phyloP scores from a whole-genome alignment of 106 monocot genomes.

The Triglochin maritima region DNA sequence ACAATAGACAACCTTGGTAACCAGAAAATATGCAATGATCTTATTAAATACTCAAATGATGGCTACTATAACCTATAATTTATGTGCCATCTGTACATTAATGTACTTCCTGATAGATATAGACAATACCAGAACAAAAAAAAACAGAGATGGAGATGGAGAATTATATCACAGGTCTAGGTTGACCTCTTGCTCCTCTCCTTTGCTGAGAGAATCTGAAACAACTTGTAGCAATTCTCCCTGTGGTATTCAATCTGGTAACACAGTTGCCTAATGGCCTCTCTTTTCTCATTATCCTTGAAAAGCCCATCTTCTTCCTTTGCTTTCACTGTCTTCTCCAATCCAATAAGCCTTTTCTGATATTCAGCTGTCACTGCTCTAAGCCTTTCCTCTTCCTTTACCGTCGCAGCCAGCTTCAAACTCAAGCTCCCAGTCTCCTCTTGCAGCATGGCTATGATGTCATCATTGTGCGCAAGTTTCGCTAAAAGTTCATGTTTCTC shows the following conservation, averaged over 20 bases:
- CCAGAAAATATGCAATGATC: too few relatives aligned
- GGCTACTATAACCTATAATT: too few relatives aligned
- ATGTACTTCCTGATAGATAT: too few relatives aligned
- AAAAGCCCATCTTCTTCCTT: neutral
- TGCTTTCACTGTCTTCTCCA: slow-evolving; percentile 24
- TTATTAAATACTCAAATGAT: too few relatives aligned
- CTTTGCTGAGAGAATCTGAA: neutral
- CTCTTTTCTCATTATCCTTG: slow-evolving; percentile 60
- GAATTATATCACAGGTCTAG: neutral
- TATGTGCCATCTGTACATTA: too few relatives aligned
- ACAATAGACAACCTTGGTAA: too few relatives aligned
- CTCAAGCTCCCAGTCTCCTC: slow-evolving; percentile 13
- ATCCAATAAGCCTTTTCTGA: slow-evolving; percentile 4
- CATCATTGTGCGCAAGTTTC: slow-evolving; percentile 35
- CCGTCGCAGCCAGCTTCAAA: slow-evolving; percentile 20
- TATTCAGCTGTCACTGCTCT: neutral
- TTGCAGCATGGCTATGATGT: slow-evolving; percentile 15
- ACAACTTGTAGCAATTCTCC: slow-evolving; percentile 25
- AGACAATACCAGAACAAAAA: neutral
- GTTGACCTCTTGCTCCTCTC: too few relatives aligned
- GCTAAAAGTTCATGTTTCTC: slow-evolving; percentile 20
- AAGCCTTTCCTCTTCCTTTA: slow-evolving; percentile 20
- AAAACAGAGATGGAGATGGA: neutral
- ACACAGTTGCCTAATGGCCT: slow-evolving; percentile 71
- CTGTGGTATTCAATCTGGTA: slow-evolving; percentile 56